Evolutionary conservation across 1,284 basidiomycete species (phyloP), one percentile per base, ranked within the genome.

Genomic region (Porogramme epimiltina): DNA sequence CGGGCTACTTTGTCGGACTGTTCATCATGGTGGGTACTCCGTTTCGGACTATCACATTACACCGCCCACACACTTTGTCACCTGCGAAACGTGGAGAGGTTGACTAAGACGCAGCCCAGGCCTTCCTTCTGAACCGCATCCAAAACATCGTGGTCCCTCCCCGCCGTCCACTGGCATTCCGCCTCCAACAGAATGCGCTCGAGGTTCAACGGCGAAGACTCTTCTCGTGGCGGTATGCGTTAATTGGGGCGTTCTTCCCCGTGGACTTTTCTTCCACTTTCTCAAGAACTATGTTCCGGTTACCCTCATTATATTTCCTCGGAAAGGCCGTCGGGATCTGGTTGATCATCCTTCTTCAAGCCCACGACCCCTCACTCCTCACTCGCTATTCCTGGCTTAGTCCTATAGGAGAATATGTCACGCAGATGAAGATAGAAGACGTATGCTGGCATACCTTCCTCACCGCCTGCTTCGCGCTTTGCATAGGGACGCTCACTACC

Each of bases 61-160:
- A 13, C 13, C 28, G 19, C 13, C 28, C 15, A 31, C 18, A 25
- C n/a, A n/a, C n/a, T n/a, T 11, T 9, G 2, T 4, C 18, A 15
- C 22, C 3, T 40, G 20, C 36, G 36, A 25, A 10, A 47, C 28
- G 41, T 50, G 31, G 50, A 51, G 47, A 38, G 22, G 46, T 55
- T 52, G 51, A 58, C 49, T 48, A 48, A 47, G 24, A 25, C 1
- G 10, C 37, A 49, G 49, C 45, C n/a, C 52, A 89, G 87, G 82
- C 81, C 11, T 68, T 90, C 38, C 64, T 89, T 20, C 68, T 89
- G 46, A 85, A 89, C 60, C 79, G 87, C 31, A 84, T 90, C 51
- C 87, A 89, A 59, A 84, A 90, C 66, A 80, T 88, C 45, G 83
- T 89, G 40, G 81, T 88, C 0, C 88, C 88, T 11, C 80, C 84